Evolutionary conservation across 2,329 filamentous ascomycete genomes (phyloP).

Genomic region (Bipolaris zeicola): DNA sequence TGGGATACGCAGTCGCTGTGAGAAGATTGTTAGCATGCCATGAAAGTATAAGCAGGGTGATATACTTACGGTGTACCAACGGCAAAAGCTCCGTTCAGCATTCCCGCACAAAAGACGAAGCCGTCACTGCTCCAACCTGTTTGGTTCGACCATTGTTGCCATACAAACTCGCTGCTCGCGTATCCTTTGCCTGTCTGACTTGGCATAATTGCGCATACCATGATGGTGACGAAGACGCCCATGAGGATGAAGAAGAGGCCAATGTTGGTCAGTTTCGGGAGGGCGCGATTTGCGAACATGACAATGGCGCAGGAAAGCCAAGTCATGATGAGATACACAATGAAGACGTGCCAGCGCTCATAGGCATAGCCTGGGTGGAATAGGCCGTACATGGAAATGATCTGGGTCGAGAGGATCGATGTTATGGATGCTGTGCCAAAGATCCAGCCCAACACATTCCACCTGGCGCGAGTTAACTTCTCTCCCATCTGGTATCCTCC

Average conservation of each 20-base stretch:
- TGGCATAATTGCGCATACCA: constrained; percentile 64
- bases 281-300: constrained; percentile 61
- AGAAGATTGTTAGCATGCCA: background rate
- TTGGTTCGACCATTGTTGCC: constrained; percentile 54
- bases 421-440: constrained; percentile 53
- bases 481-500: too few relatives aligned
- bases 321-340: constrained; percentile 55
- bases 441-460: constrained; percentile 59
- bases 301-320: constrained; percentile 55
- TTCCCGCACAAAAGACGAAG: constrained; percentile 68
- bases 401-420: constrained; percentile 53
- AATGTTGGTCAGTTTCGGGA: constrained; percentile 60
- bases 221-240: constrained; percentile 61
- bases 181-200: constrained; percentile 50
- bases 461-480: constrained; percentile 38
- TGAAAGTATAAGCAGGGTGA: background rate
- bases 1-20: constrained; percentile 66
- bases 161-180: constrained; percentile 52
- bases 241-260: constrained; percentile 60
- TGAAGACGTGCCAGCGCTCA: constrained; percentile 59
- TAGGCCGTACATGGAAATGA: constrained; percentile 56
- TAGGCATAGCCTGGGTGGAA: constrained; percentile 54
- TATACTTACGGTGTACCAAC: constrained; percentile 62
- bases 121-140: constrained; percentile 58
- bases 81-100: constrained; percentile 72